Evolutionary conservation across 768 basidiomycete genomes (phyloP), one percentile per base, ranked within the genome.

Genomic region (Mycena floridula): DNA sequence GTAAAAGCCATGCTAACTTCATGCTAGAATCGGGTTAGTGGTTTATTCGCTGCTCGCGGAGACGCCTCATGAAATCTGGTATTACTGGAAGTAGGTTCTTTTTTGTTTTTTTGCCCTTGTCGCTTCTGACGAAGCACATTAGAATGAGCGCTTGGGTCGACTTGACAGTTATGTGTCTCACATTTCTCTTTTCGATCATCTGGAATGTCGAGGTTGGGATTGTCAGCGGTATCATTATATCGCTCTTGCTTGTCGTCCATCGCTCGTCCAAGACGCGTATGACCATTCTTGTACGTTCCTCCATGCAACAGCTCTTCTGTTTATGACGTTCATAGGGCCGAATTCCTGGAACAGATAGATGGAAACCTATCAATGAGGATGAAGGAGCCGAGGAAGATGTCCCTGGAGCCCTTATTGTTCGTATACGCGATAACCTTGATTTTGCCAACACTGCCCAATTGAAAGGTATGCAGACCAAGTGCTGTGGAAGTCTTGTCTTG

Each of bases 361-460:
- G 93, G 92, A 89, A 85, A 50, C 84, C 95, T 3, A 73, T 99
- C 30, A 85, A 85, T 39, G 92, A 96, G 58, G 83, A 87, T 46
- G 82, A 86, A 0, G 89, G 90, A 44, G 86, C 81, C 0, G 77
- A 82, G 52, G 91, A 96, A 65, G 82, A 80, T 50, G 69, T 82
- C 13, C 74, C 85, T 4, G 92, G 93, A 0, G 82, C 82, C 22
- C 67, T 99, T 37, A 94, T 99, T 39, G 76, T 97, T 5, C 75
- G 92, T 20, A 86, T 99, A 43, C 69, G 91, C 24, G 95, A 98
- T 64, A 87, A 80, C 56, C 70, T 99, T 22, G 89, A 91, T 57
- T 99, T 99, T 53, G 89, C 95, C 11, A 99, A 99, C 59, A 94
- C 94, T 18, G 88, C 92, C 26, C 92, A 94, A 56, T 67, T 99